phyloP scores from a whole-genome alignment of 352 stramenopile genomes.

The Thalassiosira ordinaria region DNA sequence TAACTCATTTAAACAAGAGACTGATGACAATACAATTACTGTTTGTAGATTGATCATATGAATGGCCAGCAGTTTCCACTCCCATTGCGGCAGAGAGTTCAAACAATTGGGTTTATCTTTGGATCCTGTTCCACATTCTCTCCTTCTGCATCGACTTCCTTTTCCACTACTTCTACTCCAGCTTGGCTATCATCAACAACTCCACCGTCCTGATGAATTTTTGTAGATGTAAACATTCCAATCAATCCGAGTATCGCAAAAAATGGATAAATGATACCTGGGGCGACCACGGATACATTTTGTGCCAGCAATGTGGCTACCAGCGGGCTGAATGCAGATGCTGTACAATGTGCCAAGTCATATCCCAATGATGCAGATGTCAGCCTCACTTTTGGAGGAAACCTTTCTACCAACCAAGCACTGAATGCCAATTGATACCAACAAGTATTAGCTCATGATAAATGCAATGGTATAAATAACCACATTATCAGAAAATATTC shows the following conservation, averaged over 20 bases:
- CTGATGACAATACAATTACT: no score
- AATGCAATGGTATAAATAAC: no score
- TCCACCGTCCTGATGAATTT: conserved; percentile 22
- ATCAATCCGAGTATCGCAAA: conserved; percentile 30
- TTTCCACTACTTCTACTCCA: neutral
- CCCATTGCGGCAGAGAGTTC: no score
- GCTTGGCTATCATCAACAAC: neutral
- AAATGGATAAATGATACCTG: conserved; percentile 24
- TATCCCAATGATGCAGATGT: conserved; percentile 66
- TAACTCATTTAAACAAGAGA: no score
- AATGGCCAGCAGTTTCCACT: no score
- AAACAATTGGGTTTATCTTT: no score
- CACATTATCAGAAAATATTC: no score
- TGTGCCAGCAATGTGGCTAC: conserved; percentile 46
- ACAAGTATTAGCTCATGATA: no score
- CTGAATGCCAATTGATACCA: no score
- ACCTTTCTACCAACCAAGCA: conserved; percentile 67
- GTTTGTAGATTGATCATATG: neutral
- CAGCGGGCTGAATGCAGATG: conserved; percentile 39
- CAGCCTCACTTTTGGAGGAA: conserved; percentile 59
- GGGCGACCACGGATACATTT: conserved; percentile 4
- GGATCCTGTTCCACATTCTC: no score
- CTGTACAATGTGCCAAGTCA: conserved; percentile 56
- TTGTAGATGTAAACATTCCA: conserved; percentile 27
- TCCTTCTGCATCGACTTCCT: neutral